Evolutionary conservation across 257 asterid species (phyloP).

Genomic region (Nicotiana tabacum): DNA sequence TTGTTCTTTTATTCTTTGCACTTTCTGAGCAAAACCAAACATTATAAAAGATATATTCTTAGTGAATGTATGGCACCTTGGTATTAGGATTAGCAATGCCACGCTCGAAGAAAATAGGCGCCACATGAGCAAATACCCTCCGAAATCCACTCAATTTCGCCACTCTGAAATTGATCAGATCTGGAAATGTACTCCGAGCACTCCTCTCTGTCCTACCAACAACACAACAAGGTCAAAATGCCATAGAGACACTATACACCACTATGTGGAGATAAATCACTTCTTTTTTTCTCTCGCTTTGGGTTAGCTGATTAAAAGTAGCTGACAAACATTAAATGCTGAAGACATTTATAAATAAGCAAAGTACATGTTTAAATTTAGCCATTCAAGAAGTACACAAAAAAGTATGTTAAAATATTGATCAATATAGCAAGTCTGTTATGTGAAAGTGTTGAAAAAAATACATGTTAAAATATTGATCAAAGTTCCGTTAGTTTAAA

Average conservation of each 20-base stretch:
- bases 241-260: neutral
- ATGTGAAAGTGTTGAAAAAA: neutral
- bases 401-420: neutral
- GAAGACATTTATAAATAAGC: too few species aligned
- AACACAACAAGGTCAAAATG: neutral
- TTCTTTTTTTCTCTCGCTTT: too few species aligned
- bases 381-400: neutral
- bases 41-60: neutral
- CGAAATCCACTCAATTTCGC: conserved; percentile 84
- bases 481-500: neutral
- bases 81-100: conserved; percentile 87
- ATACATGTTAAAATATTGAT: too few species aligned
- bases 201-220: conserved; percentile 57
- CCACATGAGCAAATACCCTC: conserved; percentile 84
- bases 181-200: conserved; percentile 95
- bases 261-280: neutral
- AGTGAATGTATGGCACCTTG: conserved; percentile 42
- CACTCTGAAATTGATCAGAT: conserved; percentile 75
- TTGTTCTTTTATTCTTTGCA: neutral
- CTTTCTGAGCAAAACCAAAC: neutral
- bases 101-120: conserved; percentile 89
- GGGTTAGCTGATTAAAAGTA: too few species aligned
- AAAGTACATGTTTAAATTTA: too few species aligned
- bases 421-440: neutral
- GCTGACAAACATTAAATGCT: too few species aligned